A percentile compares a stretch with the other conserved stretches of the same genome.
Evolutionary conservation across 2,329 filamentous ascomycete species (phyloP).

Genomic region (Proliferodiscus dingleyae): DNA sequence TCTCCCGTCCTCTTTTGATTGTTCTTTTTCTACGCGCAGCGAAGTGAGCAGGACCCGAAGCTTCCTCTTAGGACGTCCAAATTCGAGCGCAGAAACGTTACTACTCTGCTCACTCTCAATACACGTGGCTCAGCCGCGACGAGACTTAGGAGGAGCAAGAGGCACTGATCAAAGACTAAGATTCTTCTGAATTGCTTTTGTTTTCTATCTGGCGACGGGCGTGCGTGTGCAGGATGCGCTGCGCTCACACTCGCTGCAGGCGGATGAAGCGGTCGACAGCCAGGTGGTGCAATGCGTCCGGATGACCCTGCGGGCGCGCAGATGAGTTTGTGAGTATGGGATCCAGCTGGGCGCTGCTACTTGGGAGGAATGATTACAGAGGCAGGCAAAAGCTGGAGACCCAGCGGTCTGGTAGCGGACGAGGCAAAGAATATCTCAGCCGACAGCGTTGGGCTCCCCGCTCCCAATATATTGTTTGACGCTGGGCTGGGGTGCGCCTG

Average conservation of each 20-base stretch:
- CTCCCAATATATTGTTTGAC: slow-evolving; percentile 31
- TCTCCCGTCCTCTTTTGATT: background rate
- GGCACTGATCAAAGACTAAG: slow-evolving; percentile 8
- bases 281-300: background rate
- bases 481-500: too few relatives aligned
- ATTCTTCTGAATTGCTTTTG: slow-evolving; percentile 4
- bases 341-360: background rate
- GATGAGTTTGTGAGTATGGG: background rate
- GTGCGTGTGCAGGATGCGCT: background rate
- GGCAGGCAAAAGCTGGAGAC: slow-evolving; percentile 12
- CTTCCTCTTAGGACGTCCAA: background rate
- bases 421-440: slow-evolving; percentile 21
- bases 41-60: background rate
- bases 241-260: background rate
- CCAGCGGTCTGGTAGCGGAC: slow-evolving; percentile 29
- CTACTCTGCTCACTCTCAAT: slow-evolving; percentile 10
- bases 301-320: background rate
- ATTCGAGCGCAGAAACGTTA: too few relatives aligned
- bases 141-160: slow-evolving; percentile 18
- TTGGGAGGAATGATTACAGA: background rate
- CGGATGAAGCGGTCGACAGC: background rate
- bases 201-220: slow-evolving; percentile 4
- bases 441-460: slow-evolving; percentile 23
- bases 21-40: background rate
- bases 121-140: slow-evolving; percentile 26